Evolutionary conservation across 2,329 filamentous ascomycete species (phyloP).

Genomic region (Tolypocladium guangdongense): DNA sequence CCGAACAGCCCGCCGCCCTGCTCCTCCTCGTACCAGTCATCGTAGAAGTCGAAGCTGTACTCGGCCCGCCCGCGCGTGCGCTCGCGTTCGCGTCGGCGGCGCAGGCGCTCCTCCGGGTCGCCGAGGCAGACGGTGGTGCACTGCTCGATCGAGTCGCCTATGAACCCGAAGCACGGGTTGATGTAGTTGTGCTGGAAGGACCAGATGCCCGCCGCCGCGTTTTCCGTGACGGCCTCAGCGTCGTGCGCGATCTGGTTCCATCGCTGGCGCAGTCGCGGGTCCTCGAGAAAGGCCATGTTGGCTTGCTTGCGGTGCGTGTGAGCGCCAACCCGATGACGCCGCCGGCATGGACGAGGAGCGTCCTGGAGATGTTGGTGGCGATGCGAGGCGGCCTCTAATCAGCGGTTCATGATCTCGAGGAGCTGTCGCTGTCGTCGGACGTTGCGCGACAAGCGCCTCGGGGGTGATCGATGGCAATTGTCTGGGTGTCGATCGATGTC

Average conservation of each 20-base stretch:
- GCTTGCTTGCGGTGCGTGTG: not conserved
- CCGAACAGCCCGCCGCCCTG: conserved; percentile 49
- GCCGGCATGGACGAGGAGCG: not conserved
- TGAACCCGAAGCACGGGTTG: conserved; percentile 62
- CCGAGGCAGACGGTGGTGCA: conserved; percentile 63
- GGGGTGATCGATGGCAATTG: not conserved
- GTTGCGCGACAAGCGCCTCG: not conserved
- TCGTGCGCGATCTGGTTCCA: conserved; percentile 90
- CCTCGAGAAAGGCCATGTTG: conserved; percentile 54
- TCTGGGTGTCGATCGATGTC: not conserved
- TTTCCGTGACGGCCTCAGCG: conserved; percentile 80
- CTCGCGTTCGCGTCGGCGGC: conserved; percentile 55
- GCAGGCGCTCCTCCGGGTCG: conserved; percentile 61
- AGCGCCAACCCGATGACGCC: not conserved
- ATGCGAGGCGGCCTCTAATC: not conserved
- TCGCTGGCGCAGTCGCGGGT: conserved; percentile 83
- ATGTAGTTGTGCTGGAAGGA: conserved; percentile 80
- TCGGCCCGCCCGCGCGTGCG: conserved; percentile 55
- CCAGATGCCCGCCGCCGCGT: conserved; percentile 85
- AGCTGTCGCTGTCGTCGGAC: not conserved
- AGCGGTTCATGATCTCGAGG: not conserved
- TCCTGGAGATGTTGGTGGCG: not conserved
- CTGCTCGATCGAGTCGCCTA: conserved; percentile 57
- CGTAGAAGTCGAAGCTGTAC: conserved; percentile 91
- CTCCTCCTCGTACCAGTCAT: conserved; percentile 75